These are phyloP conservation scores for Dipteronia dyeriana DNA, from an alignment of 345 rosid species.

Conservation along the genomic window DNA sequence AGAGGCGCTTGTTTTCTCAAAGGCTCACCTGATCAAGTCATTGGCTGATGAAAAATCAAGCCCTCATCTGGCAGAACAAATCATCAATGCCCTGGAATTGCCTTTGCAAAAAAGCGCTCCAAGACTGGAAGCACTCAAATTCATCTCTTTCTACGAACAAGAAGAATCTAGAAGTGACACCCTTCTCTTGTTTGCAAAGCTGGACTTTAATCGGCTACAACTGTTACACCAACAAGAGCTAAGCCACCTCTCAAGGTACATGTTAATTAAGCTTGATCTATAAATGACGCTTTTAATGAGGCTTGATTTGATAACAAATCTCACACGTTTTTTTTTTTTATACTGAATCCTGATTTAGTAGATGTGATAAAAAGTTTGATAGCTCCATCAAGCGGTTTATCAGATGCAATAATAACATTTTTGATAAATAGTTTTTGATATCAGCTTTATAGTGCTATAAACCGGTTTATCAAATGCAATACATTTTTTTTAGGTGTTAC, in stretches of 20 bases:
- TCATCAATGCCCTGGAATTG: background rate
- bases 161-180: background rate
- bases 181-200: background rate
- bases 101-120: background rate
- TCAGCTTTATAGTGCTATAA: no score
- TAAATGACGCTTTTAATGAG: background rate
- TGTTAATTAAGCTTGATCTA: background rate
- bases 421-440: no score
- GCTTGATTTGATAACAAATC: no score
- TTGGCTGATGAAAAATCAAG: background rate
- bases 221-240: background rate
- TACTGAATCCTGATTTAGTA: no score
- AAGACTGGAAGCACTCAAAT: background rate
- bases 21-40: background rate
- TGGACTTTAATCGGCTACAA: background rate
- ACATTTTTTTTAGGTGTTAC: no score
- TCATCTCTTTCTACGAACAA: background rate
- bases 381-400: no score
- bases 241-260: background rate
- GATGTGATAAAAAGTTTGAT: no score
- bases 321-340: no score
- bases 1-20: background rate
- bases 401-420: no score
- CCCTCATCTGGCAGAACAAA: background rate
- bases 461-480: no score